Evolutionary conservation across 2,329 filamentous ascomycete species (phyloP), one percentile per base, ranked within the genome.

Genomic region (Byssoonygena ceratinophila): DNA sequence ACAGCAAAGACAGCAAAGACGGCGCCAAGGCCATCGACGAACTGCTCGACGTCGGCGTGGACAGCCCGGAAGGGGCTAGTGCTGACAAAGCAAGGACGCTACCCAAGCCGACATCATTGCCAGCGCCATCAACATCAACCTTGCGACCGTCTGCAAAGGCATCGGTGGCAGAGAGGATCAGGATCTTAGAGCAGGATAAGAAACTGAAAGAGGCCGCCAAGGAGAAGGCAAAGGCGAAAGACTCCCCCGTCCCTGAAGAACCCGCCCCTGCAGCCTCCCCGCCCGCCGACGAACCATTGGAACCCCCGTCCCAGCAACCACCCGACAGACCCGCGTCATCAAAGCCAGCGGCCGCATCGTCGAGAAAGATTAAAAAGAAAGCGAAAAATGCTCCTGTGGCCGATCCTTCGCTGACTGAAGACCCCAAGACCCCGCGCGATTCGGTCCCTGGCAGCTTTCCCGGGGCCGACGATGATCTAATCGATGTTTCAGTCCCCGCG

Each of bases 391-490:
- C 40, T 29, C 46, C 46, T 39, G 32, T 51, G 9, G 51, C 51
- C 44, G 59, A 59, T 27, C 58, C 58, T 39, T 57, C 60, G 12
- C 47, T 56, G 45, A 53, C 53, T 55, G 63, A 59, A 63, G 63
- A 59, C 57, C 68, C 57, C 67, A 68, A 60, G 25, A 61, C 60
- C 22, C 61, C 62, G 22, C 65, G 66, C 52, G 67, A 69, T 51
- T 63, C 65, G 36, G 68, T 78, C 8, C 77, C 78, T 46, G 79
- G 79, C 54, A 76, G 75, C 55, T 81, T 81, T 61, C 78, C 79
- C 27, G 66, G 67, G 40, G 74, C 59, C 25, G 72, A 74, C 32
- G 73, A 73, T 54, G 72, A 75, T 43, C 63, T 70, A 32, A 64
- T 68, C 37, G 61, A 64, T 34, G 56, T 68, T 20, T 57, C 78